Evolutionary conservation across 108 stramenopile species (phyloP).

Genomic region (Cylindrotheca closterium): DNA sequence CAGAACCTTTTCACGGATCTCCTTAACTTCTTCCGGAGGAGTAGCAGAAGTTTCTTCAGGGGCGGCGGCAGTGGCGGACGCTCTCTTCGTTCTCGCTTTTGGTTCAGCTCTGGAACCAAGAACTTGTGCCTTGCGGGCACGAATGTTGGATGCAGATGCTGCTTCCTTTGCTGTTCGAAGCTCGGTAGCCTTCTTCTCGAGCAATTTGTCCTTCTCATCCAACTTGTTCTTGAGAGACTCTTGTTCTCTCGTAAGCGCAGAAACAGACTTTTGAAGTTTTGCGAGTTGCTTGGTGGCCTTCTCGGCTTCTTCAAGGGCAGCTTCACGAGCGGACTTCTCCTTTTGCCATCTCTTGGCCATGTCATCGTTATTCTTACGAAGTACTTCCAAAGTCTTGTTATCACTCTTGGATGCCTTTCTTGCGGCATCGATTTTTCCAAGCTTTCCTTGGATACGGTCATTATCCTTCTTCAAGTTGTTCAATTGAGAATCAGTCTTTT

Average conservation of each 20-base stretch:
- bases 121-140: constrained; percentile 63
- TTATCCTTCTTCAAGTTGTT: constrained; percentile 75
- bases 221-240: constrained; percentile 52
- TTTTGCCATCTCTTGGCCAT: constrained; percentile 86
- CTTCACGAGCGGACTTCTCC: constrained; percentile 79
- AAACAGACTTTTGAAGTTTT: constrained; percentile 55
- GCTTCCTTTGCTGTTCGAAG: constrained; percentile 70
- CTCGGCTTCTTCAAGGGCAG: constrained; percentile 67
- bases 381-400: constrained; percentile 69
- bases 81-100: background rate
- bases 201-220: constrained; percentile 70
- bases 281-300: constrained; percentile 53
- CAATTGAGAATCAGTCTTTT: constrained; percentile 75
- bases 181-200: constrained; percentile 61
- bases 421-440: constrained; percentile 49
- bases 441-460: constrained; percentile 74
- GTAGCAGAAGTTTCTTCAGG: constrained; percentile 13
- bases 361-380: constrained; percentile 78
- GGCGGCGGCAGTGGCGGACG: constrained; percentile 17
- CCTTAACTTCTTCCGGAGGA: constrained; percentile 37
- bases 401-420: constrained; percentile 66
- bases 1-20: constrained; percentile 66
- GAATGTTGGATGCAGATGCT: constrained; percentile 51
- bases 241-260: constrained; percentile 49
- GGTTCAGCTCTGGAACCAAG: constrained; percentile 36